phyloP scores from a whole-genome alignment of 2,329 filamentous ascomycete genomes.

The Corynespora cassiicola region DNA sequence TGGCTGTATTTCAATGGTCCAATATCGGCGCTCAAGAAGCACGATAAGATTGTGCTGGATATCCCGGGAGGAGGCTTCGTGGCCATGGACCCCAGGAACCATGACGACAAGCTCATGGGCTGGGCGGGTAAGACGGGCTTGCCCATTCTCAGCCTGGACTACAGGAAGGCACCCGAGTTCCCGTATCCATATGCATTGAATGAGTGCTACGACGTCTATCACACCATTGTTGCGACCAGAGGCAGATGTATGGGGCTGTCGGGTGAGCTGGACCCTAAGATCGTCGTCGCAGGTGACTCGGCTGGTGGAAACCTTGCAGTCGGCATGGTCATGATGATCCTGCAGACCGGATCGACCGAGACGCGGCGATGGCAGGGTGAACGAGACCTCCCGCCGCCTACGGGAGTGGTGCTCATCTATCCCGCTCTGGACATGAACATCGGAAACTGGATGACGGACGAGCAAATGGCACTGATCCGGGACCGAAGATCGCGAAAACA shows the following conservation, averaged over 20 bases:
- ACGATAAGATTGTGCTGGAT: slow-evolving; percentile 82
- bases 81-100: slow-evolving; percentile 92
- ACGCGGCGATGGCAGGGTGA: slow-evolving; percentile 63
- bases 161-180: slow-evolving; percentile 83
- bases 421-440: slow-evolving; percentile 96
- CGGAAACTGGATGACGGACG: slow-evolving; percentile 98
- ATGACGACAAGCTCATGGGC: slow-evolving; percentile 90
- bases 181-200: slow-evolving; percentile 87
- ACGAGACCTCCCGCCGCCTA: slow-evolving; percentile 72
- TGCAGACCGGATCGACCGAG: slow-evolving; percentile 72
- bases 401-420: slow-evolving; percentile 85
- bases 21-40: slow-evolving; percentile 74
- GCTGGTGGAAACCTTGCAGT: slow-evolving; percentile 83
- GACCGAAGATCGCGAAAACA: slow-evolving; percentile 79
- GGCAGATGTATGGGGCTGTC: slow-evolving; percentile 79
- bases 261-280: slow-evolving; percentile 68
- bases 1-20: slow-evolving; percentile 97
- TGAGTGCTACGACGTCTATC: slow-evolving; percentile 87
- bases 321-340: slow-evolving; percentile 84
- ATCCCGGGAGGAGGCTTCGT: slow-evolving; percentile 95
- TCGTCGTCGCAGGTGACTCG: slow-evolving; percentile 80
- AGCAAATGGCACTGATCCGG: slow-evolving; percentile 93
- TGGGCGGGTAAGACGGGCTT: slow-evolving; percentile 90
- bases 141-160: slow-evolving; percentile 91
- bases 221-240: slow-evolving; percentile 72